Conservation (phyloP, 2,329 filamentous ascomycete genomes). For the Colletotrichum sojae region DNA sequence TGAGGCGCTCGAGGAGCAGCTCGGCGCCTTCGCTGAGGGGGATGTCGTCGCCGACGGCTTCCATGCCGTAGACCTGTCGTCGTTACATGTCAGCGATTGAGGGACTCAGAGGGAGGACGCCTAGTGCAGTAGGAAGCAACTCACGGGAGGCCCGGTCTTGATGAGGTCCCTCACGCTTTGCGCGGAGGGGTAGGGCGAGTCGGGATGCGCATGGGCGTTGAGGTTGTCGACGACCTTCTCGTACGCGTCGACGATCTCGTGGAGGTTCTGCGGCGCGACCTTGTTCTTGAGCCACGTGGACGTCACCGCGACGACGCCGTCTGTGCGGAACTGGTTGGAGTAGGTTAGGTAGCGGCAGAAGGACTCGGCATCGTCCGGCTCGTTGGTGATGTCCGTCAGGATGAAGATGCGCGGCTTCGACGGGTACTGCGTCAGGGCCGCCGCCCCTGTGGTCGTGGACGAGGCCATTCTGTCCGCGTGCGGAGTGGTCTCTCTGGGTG, state of each 20-base stretch:
- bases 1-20: conserved; percentile 54
- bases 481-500: not conserved
- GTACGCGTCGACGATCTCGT: conserved; percentile 60
- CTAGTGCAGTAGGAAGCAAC: not conserved
- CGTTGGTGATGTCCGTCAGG: conserved; percentile 61
- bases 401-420: conserved; percentile 56
- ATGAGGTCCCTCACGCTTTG: conserved; percentile 53
- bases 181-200: conserved; percentile 57
- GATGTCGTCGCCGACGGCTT: conserved; percentile 49
- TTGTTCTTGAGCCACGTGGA: conserved; percentile 61
- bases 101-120: not conserved
- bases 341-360: conserved; percentile 61
- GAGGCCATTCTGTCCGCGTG: conserved; percentile 6
- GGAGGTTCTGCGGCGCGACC: conserved; percentile 58
- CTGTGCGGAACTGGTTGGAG: conserved; percentile 61
- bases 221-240: conserved; percentile 61
- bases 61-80: conserved; percentile 50
- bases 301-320: conserved; percentile 61
- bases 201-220: conserved; percentile 61
- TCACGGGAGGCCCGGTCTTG: conserved; percentile 53
- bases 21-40: conserved; percentile 56
- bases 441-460: conserved; percentile 1
- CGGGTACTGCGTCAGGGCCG: conserved; percentile 21
- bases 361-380: conserved; percentile 61
- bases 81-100: not conserved